Base-by-base conservation (phyloP, 1,284 basidiomycete genomes). In the Fomitopsis pinicola region DNA sequence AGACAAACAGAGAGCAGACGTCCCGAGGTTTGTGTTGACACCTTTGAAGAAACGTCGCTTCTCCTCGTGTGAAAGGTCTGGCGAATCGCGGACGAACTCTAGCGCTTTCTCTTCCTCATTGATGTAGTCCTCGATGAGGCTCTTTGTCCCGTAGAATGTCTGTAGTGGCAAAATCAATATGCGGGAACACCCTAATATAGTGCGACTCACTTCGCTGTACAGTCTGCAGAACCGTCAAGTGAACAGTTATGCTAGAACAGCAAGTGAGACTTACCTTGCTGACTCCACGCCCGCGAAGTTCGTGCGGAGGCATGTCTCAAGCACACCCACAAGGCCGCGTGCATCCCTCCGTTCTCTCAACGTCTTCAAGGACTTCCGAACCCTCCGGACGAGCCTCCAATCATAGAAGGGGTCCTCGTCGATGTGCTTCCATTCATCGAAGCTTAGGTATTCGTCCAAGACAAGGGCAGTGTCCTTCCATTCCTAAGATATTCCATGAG, bases 231-330 rank as follows among this genome's bases (percentile, higher is more conserved):
- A 14, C 35, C 3, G 60, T 61, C 28, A 59, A 30, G 33, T 66
- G 42, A 61, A 59, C 35, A 5, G 26, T 17, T 30, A 57, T 53
- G 22, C 52, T 26, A n/a, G 59, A 30, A 26, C 55, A 6, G 59
- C 26, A 14, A 48, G 26, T 54, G 17, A 44, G 17, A 28, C 69
- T 60, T 65, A 84, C 88, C 89, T 83, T 19, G 91, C 78, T 56
- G 92, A 95, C 76, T 98, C 97, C 0, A 94, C 88, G 0, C 95
- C 97, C 9, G 94, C 97, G 80, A 98, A 99, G 75, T 98, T 98
- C 57, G 88, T 87, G 59, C 95, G 83, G 50, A 98, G 82, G 69
- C 95, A 98, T 1, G 95, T 92, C 68, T 97, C 94, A 40, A 99
- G 78, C 0, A 98, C 93, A 14, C 93, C 94, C 59, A 97, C 84